Percentiles rank a stretch among this genome's conserved stretches.
Evolutionary conservation across 495 filamentous ascomycete genomes (phyloP).

Genomic region (Penicillium flavigenum): DNA sequence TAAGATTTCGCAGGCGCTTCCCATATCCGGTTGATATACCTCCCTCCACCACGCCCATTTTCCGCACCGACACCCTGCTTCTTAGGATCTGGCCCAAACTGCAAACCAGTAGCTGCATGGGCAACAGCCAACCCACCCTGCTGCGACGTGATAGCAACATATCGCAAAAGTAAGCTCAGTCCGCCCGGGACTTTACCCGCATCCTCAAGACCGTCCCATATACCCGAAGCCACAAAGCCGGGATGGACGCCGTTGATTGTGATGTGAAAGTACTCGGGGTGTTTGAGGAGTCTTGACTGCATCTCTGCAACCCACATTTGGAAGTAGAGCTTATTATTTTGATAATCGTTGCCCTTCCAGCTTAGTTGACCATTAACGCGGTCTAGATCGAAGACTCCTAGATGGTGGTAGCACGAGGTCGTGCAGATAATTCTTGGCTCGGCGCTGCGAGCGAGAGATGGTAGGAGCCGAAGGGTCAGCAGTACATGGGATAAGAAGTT

Average conservation of each 20-base stretch:
- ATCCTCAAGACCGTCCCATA: slow-evolving; percentile 15
- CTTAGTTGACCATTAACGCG: slow-evolving; percentile 11
- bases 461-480: slow-evolving; percentile 24
- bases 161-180: not conserved
- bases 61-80: slow-evolving; percentile 16
- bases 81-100: slow-evolving; percentile 23
- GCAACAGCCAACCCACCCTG: slow-evolving; percentile 29
- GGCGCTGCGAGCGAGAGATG: slow-evolving; percentile 19
- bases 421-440: slow-evolving; percentile 30
- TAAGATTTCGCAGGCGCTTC: slow-evolving; percentile 13
- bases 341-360: slow-evolving; percentile 15
- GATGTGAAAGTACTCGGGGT: slow-evolving; percentile 24
- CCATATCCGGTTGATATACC: slow-evolving; percentile 34
- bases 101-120: slow-evolving; percentile 23
- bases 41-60: slow-evolving; percentile 21
- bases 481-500: slow-evolving; percentile 30
- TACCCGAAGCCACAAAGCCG: slow-evolving; percentile 25
- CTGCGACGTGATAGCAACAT: slow-evolving; percentile 19
- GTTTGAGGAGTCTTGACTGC: slow-evolving; percentile 19
- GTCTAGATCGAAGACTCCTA: slow-evolving; percentile 18
- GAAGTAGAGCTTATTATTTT: slow-evolving; percentile 28
- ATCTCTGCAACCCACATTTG: slow-evolving; percentile 30
- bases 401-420: slow-evolving; percentile 25
- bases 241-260: slow-evolving; percentile 29
- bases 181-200: not conserved